These are phyloP conservation scores for Beauveria sp. DNA, from an alignment of 2,329 filamentous ascomycete species.

Conservation along the genomic window DNA sequence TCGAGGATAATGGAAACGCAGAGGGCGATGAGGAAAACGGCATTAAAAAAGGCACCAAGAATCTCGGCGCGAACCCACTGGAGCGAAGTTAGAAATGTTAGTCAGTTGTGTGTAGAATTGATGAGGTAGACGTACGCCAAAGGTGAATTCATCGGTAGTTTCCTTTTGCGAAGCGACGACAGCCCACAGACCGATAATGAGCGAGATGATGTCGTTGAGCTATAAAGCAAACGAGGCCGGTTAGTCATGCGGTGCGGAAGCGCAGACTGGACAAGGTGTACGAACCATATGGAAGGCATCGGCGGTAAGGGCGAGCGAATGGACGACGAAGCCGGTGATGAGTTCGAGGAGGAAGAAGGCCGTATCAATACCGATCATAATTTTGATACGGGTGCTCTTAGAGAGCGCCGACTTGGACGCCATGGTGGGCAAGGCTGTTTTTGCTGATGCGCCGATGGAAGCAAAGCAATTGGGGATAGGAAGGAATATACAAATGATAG, in stretches of 20 bases:
- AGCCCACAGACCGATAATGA: slow-evolving; percentile 89
- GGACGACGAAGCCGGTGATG: slow-evolving; percentile 74
- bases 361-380: slow-evolving; percentile 85
- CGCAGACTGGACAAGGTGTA: slow-evolving; percentile 11
- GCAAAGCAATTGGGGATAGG: background rate
- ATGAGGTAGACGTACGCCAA: slow-evolving; percentile 57
- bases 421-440: slow-evolving; percentile 11
- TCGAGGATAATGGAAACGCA: slow-evolving; percentile 96
- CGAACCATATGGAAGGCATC: slow-evolving; percentile 97
- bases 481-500: background rate
- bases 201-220: slow-evolving; percentile 95
- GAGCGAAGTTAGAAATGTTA: background rate
- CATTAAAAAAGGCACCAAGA: slow-evolving; percentile 90
- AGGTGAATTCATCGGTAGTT: slow-evolving; percentile 87
- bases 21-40: slow-evolving; percentile 92
- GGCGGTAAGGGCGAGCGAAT: slow-evolving; percentile 87
- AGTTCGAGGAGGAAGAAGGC: slow-evolving; percentile 88
- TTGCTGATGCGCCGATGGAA: background rate
- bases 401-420: slow-evolving; percentile 67
- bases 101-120: background rate
- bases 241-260: slow-evolving; percentile 10
- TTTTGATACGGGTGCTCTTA: slow-evolving; percentile 84
- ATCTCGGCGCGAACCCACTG: slow-evolving; percentile 97
- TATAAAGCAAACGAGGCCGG: slow-evolving; percentile 23
- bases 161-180: slow-evolving; percentile 81